Evolutionary conservation across 768 basidiomycete species (phyloP).

Genomic region (Sporobolomyces pararoseus): DNA sequence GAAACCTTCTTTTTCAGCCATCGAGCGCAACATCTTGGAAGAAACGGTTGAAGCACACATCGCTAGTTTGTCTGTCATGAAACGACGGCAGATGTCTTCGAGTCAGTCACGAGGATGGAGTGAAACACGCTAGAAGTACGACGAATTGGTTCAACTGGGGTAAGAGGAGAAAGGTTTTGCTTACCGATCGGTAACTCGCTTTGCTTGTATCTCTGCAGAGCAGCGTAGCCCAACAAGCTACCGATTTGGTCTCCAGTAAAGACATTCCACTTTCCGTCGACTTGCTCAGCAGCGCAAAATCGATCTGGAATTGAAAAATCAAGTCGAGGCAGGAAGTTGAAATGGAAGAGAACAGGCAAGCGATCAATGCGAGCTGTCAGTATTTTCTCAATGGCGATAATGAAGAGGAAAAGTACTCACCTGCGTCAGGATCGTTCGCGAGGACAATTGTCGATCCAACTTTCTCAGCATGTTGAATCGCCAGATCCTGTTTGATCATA

Average conservation of each 20-base stretch:
- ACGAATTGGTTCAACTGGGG: too few species aligned
- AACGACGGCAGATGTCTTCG: too few species aligned
- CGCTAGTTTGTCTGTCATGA: slow-evolving; percentile 64
- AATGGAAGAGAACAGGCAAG: background rate
- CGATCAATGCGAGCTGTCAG: background rate
- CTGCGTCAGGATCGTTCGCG: slow-evolving; percentile 85
- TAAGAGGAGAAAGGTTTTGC: slow-evolving; percentile 10
- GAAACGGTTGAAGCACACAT: slow-evolving; percentile 88
- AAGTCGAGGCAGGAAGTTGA: slow-evolving; percentile 57
- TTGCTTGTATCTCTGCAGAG: slow-evolving; percentile 53
- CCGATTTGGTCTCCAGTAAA: slow-evolving; percentile 88
- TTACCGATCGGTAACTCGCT: slow-evolving; percentile 55
- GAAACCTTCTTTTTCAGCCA: slow-evolving; percentile 73
- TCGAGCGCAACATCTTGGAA: slow-evolving; percentile 78
- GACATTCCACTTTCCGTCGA: slow-evolving; percentile 58
- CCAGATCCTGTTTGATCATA: slow-evolving; percentile 60
- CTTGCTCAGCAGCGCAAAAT: slow-evolving; percentile 31
- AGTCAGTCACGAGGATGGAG: too few species aligned
- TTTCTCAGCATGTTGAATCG: slow-evolving; percentile 61
- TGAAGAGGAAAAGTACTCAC: slow-evolving; percentile 60
- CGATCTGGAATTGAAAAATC: slow-evolving; percentile 51
- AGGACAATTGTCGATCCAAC: slow-evolving; percentile 63
- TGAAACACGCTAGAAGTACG: too few species aligned
- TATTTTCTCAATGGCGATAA: too few species aligned
- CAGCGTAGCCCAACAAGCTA: slow-evolving; percentile 54